These are phyloP conservation scores for Fennellomyces sp. DNA, from an alignment of 371 early-diverging fungal genomes.

Conservation along the genomic window DNA sequence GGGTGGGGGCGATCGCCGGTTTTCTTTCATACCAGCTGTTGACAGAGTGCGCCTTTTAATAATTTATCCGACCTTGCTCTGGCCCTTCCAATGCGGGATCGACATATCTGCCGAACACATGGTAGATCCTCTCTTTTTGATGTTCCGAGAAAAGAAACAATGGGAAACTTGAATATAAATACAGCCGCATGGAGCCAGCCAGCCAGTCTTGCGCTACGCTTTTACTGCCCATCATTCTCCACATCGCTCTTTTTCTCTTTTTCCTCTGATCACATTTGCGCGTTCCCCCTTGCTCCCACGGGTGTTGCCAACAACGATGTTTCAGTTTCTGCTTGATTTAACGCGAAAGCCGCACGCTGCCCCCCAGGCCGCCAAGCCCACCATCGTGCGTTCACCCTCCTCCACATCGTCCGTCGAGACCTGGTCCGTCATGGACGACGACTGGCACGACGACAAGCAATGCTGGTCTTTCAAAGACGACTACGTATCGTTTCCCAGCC, in stretches of 20 bases:
- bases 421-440: not conserved
- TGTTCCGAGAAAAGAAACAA: conserved; percentile 13
- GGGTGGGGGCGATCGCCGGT: not conserved
- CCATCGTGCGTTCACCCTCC: conserved; percentile 4
- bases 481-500: conserved; percentile 43
- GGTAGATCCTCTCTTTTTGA: conserved; percentile 8
- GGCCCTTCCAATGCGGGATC: conserved; percentile 3
- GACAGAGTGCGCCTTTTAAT: not conserved
- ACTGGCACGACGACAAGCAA: conserved; percentile 33
- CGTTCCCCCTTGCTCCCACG: not conserved
- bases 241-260: not conserved
- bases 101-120: conserved; percentile 12
- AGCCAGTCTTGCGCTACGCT: not conserved
- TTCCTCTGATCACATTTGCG: not conserved
- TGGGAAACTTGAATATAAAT: conserved; percentile 6
- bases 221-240: not conserved
- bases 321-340: not conserved
- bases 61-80: conserved; percentile 3
- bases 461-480: conserved; percentile 38
- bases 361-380: not conserved
- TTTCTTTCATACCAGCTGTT: not conserved
- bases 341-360: not conserved
- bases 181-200: not conserved
- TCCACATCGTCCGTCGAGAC: conserved; percentile 2
- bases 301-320: too few species aligned